phyloP scores from a whole-genome alignment of 495 filamentous ascomycete genomes.

The Chlorociboria aeruginascens region DNA sequence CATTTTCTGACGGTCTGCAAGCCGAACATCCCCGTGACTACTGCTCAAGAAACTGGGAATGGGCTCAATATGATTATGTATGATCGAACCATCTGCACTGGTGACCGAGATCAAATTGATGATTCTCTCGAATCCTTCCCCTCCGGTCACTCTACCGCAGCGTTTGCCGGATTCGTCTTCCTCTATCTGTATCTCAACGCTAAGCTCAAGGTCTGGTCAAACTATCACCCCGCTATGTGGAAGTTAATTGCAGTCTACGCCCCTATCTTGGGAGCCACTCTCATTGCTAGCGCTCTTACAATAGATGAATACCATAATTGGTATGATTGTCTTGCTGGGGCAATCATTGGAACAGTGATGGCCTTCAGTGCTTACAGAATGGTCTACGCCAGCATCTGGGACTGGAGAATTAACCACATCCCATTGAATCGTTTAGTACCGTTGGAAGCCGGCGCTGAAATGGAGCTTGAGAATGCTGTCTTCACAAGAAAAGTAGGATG shows the following conservation, averaged over 20 bases:
- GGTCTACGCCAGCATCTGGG: slow-evolving; percentile 45
- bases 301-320: slow-evolving; percentile 51
- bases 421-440: slow-evolving; percentile 28
- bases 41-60: slow-evolving; percentile 22
- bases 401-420: slow-evolving; percentile 36
- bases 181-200: slow-evolving; percentile 43
- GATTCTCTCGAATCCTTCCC: slow-evolving; percentile 35
- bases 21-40: slow-evolving; percentile 24
- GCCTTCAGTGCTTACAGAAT: slow-evolving; percentile 45
- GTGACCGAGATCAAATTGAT: slow-evolving; percentile 30
- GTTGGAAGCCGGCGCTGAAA: slow-evolving; percentile 22
- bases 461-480: slow-evolving; percentile 27
- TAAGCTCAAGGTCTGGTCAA: slow-evolving; percentile 42
- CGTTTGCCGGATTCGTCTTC: slow-evolving; percentile 37
- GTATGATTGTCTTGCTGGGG: slow-evolving; percentile 47
- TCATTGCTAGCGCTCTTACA: slow-evolving; percentile 47
- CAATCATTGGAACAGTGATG: slow-evolving; percentile 42
- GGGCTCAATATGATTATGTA: slow-evolving; percentile 37
- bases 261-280: slow-evolving; percentile 42
- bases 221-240: slow-evolving; percentile 52
- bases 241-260: slow-evolving; percentile 45
- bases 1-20: slow-evolving; percentile 41
- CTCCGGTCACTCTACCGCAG: slow-evolving; percentile 41
- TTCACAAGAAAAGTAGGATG: slow-evolving; percentile 36
- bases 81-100: slow-evolving; percentile 37